Conservation (phyloP, 2,329 filamentous ascomycete genomes). For the Fusarium oxysporum region DNA sequence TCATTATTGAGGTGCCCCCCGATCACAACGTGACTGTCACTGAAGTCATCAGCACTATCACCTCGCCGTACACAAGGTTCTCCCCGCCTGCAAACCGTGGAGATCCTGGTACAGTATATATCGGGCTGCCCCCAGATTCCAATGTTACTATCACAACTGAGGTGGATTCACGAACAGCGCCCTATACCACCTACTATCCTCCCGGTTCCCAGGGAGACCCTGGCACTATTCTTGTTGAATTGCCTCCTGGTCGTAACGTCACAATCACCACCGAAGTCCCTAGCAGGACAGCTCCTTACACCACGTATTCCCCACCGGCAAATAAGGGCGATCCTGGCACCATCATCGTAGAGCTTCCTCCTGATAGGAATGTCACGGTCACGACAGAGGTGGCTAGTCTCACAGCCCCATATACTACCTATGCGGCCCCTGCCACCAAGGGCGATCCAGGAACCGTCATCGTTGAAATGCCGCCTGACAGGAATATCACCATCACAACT, state of each 20-base stretch:
- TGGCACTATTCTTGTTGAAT: slow-evolving; percentile 12
- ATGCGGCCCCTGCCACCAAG: neutral
- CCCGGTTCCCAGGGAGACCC: neutral
- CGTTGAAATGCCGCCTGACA: slow-evolving; percentile 5
- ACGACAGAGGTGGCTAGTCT: neutral
- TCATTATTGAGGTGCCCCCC: slow-evolving; percentile 19
- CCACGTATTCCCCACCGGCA: neutral
- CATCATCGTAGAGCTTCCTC: slow-evolving; percentile 10
- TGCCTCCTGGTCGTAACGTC: neutral
- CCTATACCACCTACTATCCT: slow-evolving; percentile 15
- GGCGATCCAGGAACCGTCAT: slow-evolving; percentile 19
- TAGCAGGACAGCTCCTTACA: neutral
- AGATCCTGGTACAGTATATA: slow-evolving; percentile 22
- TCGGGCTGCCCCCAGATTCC: slow-evolving; percentile 11
- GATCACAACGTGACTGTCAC: slow-evolving; percentile 26
- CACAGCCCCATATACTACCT: slow-evolving; percentile 7
- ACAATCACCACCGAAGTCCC: slow-evolving; percentile 3
- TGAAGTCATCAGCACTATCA: slow-evolving; percentile 10
- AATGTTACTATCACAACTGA: slow-evolving; percentile 24
- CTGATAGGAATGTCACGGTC: slow-evolving; percentile 5
- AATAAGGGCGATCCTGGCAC: slow-evolving; percentile 11
- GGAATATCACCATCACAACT: slow-evolving; percentile 20
- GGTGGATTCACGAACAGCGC: neutral
- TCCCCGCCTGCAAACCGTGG: slow-evolving; percentile 4
- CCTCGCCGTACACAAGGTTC: slow-evolving; percentile 16